phyloP scores from a whole-genome alignment of 225 moss, liverwort and hornwort genomes.

The Asterella californica region DNA sequence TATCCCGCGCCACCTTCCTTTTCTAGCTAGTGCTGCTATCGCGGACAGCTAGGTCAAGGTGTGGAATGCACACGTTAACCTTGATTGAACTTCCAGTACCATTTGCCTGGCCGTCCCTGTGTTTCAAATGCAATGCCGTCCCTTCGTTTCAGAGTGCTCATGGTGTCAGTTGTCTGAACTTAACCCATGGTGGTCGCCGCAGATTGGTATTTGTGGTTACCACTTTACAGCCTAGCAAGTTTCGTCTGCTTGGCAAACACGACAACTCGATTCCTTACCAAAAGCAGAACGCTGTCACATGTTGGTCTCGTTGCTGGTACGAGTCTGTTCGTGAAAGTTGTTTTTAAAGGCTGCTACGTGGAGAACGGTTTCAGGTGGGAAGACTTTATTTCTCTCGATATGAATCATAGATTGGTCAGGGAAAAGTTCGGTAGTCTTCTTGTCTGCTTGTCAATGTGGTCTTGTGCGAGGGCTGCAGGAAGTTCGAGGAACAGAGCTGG shows the following conservation, averaged over 20 bases:
- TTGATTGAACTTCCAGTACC: too few species aligned
- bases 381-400: constrained; percentile 43
- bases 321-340: constrained; percentile 32
- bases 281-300: constrained; percentile 40
- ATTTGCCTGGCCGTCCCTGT: neutral
- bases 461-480: constrained; percentile 37
- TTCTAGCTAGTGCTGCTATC: too few species aligned
- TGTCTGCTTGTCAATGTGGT: constrained; percentile 41
- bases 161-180: neutral
- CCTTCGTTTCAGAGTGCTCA: neutral
- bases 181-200: constrained; percentile 4
- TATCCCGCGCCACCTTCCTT: too few species aligned
- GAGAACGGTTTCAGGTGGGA: constrained; percentile 40
- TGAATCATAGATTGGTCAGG: constrained; percentile 40
- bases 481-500: constrained; percentile 12
- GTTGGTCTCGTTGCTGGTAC: constrained; percentile 30
- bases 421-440: constrained; percentile 56
- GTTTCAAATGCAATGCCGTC: too few species aligned
- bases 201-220: constrained; percentile 48
- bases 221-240: constrained; percentile 44
- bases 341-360: constrained; percentile 18
- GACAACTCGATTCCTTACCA: constrained; percentile 33
- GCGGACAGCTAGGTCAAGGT: too few species aligned
- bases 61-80: too few species aligned
- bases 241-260: constrained; percentile 49